Conservation (phyloP, 2,329 filamentous ascomycete species). For the Aureobasidium uvarum region DNA sequence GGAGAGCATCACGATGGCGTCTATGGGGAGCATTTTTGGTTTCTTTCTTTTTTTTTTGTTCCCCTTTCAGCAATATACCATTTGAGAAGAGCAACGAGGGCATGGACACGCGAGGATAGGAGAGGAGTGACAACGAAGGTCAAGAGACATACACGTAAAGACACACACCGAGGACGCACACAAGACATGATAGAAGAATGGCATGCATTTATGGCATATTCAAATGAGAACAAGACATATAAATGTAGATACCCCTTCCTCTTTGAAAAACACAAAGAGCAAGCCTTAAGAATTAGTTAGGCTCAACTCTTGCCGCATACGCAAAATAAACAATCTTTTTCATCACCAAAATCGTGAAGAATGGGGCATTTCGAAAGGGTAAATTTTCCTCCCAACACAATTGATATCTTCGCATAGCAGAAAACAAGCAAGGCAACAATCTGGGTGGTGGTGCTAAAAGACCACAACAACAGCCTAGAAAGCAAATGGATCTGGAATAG, state of each 20-base stretch:
- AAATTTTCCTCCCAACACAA: neutral
- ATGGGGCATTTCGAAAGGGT: neutral
- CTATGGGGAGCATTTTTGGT: neutral
- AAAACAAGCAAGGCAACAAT: conserved; percentile 4
- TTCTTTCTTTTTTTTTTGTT: neutral
- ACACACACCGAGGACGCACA: neutral
- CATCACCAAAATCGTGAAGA: neutral
- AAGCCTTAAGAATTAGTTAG: conserved; percentile 2
- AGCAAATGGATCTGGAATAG: neutral
- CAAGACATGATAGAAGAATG: neutral
- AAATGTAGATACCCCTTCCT: conserved; percentile 17
- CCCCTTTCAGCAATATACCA: conserved; percentile 8
- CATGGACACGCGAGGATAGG: neutral
- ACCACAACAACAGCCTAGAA: neutral
- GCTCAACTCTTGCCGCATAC: neutral
- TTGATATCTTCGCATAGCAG: conserved; percentile 18
- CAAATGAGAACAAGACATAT: neutral
- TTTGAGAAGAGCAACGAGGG: neutral
- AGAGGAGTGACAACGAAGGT: too few species aligned
- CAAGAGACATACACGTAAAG: neutral
- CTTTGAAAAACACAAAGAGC: neutral
- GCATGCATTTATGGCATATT: conserved; percentile 1
- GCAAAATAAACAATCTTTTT: conserved; percentile 2
- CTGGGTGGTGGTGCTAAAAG: neutral
- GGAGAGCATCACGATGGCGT: conserved; percentile 1